Conservation (phyloP, 208 protist species). For the Strigomonas galati region DNA sequence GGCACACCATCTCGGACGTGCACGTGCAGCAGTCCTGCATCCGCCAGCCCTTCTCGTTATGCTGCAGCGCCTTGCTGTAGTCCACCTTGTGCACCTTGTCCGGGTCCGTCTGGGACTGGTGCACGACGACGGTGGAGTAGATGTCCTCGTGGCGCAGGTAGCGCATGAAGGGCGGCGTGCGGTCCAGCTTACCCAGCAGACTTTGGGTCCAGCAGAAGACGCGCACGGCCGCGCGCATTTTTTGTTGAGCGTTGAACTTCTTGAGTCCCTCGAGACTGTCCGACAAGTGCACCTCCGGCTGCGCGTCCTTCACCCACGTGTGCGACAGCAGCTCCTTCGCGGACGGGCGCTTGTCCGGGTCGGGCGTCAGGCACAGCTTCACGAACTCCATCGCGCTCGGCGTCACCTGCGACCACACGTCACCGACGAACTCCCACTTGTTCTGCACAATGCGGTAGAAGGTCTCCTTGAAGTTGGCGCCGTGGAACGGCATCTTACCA, state of each 20-base stretch:
- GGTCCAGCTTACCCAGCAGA: constrained; percentile 53
- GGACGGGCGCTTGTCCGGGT: constrained; percentile 65
- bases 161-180: constrained; percentile 76
- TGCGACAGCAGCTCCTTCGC: constrained; percentile 58
- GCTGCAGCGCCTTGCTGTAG: constrained; percentile 59
- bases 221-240: constrained; percentile 55
- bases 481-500: constrained; percentile 76
- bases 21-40: constrained; percentile 80
- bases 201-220: constrained; percentile 67
- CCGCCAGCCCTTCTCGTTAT: constrained; percentile 38
- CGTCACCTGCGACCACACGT: constrained; percentile 54
- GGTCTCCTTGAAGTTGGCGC: constrained; percentile 53
- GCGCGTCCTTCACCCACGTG: constrained; percentile 48
- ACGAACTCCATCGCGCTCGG: constrained; percentile 59
- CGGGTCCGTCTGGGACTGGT: constrained; percentile 73
- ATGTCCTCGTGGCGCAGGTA: constrained; percentile 73
- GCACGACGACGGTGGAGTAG: constrained; percentile 54
- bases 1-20: constrained; percentile 63
- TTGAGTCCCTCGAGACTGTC: constrained; percentile 45
- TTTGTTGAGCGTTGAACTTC: constrained; percentile 60
- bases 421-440: constrained; percentile 48
- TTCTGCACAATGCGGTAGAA: constrained; percentile 62
- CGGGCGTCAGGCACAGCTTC: constrained; percentile 46
- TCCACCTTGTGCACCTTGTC: constrained; percentile 57
- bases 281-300: constrained; percentile 49